Evolutionary conservation across 371 early-diverging fungal species (phyloP), one percentile per base, ranked within the genome.

Genomic region (Mucor sp.): DNA sequence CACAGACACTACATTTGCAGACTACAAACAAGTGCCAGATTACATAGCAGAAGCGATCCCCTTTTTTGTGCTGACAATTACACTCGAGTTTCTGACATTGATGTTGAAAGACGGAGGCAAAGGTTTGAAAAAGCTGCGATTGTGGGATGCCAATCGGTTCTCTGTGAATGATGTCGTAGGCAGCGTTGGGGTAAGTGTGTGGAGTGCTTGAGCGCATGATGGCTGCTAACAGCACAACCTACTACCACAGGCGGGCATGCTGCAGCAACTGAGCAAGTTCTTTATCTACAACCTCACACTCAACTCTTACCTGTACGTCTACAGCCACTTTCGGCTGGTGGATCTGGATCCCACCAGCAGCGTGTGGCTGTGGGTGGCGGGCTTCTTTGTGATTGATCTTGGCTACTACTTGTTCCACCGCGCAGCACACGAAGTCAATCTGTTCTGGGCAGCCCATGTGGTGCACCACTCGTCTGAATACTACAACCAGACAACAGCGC

Each of bases 321-420:
- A 79, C 70, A 63, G 82, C 21, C 50, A 86, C 58, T 85, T 69
- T 60, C 65, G 78, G n/a, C 33, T 87, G 32, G 70, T 75, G 21
- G 70, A 71, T 30, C 70, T 83, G 53, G 84, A 82, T 39, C 74
- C 78, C 25, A 69, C 59, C 55, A 74, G 74, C 55, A 74, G 74
- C 30, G 55, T 81, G 14, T 77, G 68, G 48, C 75, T 83, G 23
- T 87, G 87, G 87, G 41, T 83, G 25, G 73, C 70, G 19, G 81
- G 84, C n/a, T 85, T 85, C 61, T 63, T 86, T 21, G 74, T 72
- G 9, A 76, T 79, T 9, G 86, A 87, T 68, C 74, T 77, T 39
- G 78, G 72, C 1, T 87, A 87, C 67, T 87, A 87, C 50, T 77
- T 80, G 77, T 83, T 85, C 60, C 87, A 87, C 58, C 78, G 87